These are phyloP conservation scores for Stropharia rugosoannulata DNA, from an alignment of 768 basidiomycete genomes.

Conservation along the genomic window DNA sequence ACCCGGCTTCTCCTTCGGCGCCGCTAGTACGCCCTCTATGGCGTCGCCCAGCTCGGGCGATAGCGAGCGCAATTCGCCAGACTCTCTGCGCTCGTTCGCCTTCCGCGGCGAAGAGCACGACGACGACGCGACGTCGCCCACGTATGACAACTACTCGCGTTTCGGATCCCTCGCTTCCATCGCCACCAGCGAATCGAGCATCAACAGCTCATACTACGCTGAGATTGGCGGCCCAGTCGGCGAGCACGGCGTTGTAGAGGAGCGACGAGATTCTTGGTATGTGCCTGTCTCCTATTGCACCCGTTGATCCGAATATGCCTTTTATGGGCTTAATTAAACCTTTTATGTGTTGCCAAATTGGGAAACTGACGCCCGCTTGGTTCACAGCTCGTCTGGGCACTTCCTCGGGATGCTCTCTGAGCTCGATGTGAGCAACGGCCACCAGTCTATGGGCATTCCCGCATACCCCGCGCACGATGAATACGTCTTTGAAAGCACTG, in stretches of 20 bases:
- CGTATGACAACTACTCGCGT: constrained; percentile 51
- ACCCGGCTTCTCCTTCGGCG: constrained; percentile 64
- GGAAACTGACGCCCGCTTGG: constrained; percentile 3
- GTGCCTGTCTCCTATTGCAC: constrained; percentile 19
- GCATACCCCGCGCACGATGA: constrained; percentile 28
- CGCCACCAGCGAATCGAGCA: constrained; percentile 58
- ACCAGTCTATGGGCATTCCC: constrained; percentile 12
- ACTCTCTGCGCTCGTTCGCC: constrained; percentile 43
- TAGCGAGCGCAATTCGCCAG: constrained; percentile 57
- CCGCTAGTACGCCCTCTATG: constrained; percentile 50
- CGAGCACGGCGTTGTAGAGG: constrained; percentile 27
- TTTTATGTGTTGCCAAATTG: not conserved
- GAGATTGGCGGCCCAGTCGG: constrained; percentile 21
- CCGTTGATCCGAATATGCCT: constrained; percentile 8
- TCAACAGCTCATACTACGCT: constrained; percentile 37
- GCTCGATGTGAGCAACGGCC: constrained; percentile 35
- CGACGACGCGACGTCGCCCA: constrained; percentile 49
- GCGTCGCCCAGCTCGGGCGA: constrained; percentile 48
- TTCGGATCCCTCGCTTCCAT: constrained; percentile 64
- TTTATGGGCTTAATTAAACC: constrained; percentile 6
- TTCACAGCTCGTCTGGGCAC: constrained; percentile 31
- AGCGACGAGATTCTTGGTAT: constrained; percentile 43
- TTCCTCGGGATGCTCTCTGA: constrained; percentile 43
- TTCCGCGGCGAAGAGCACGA: constrained; percentile 52
- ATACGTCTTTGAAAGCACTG: constrained; percentile 10